Evolutionary conservation across 257 asterid species (phyloP), one percentile per base, ranked within the genome.

Genomic region (Solanum infundibuliforme): DNA sequence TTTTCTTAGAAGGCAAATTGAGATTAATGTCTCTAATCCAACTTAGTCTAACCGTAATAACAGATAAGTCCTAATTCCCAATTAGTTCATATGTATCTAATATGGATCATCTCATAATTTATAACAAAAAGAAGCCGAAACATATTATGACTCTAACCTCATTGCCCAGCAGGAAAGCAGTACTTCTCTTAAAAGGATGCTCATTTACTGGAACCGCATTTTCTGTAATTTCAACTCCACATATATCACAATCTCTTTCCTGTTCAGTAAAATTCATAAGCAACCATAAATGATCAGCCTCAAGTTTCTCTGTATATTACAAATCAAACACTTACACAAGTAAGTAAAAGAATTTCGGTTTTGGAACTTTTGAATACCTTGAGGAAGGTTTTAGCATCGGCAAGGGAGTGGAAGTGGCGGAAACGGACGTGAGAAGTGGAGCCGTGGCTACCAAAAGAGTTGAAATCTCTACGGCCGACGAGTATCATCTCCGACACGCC

Each of bases 171-270:
- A 97, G 97, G 91, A 97, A 97, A 34, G 98, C 99, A 36, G 99
- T 96, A 90, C 94, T 96, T 92, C 91, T 97, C 89, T 91, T 92
- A 93, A 97, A 97, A 83, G 98, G 99, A 89, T 96, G 99, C 75
- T 91, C 92, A 85, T 94, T 95, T 65, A 97, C 98, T 10, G 99
- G 90, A 73, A 88, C 83, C 21, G 99, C 98, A 82, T 87, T 88
- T 62, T 95, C 99, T 3, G 96, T 94, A 60, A 97, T 97, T 93
- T 97, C 99, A 88, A 97, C 99, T 29, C 99, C 99, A 89, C 99
- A 97, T 86, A 97, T 95, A 89, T 97, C 99, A 76, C 98, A 95
- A 88, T 92, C 95, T 93, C 88, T 94, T 87, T 95, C 99, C 99
- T 97, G 88, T 46, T 35, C 68, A 85, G 29, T 38, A 31, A 69